Evolutionary conservation across 164 flowering plant species (phyloP).

Genomic region (Echeveria elegans): DNA sequence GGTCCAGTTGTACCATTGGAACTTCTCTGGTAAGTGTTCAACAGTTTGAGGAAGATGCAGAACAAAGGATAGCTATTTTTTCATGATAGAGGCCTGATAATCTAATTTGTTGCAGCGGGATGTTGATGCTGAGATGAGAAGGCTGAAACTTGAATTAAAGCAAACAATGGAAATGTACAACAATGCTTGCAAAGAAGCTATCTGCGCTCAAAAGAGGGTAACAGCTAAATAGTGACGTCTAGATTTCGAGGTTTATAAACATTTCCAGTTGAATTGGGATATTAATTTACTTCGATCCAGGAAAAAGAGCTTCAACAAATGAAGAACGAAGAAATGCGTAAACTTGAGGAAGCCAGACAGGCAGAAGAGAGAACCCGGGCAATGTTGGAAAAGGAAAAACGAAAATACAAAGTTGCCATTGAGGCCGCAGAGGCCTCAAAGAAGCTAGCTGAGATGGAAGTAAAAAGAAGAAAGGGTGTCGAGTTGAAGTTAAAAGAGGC

Average conservation of each 20-base stretch:
- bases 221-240: too few relatives aligned
- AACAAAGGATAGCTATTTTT: neutral
- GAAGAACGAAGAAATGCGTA: conserved; percentile 45
- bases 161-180: conserved; percentile 6
- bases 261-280: neutral
- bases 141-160: conserved; percentile 1
- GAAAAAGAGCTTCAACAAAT: conserved; percentile 45
- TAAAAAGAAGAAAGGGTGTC: conserved; percentile 37
- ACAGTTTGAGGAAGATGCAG: neutral
- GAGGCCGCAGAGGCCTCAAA: conserved; percentile 67
- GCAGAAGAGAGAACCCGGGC: conserved; percentile 55
- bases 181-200: conserved; percentile 9
- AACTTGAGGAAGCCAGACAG: conserved; percentile 39
- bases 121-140: conserved; percentile 2
- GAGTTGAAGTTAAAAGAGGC: conserved; percentile 50
- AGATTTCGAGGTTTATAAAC: neutral
- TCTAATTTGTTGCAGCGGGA: neutral
- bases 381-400: conserved; percentile 51
- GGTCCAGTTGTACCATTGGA: neutral
- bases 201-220: neutral
- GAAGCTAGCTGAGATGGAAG: conserved; percentile 58
- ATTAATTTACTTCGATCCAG: conserved; percentile 16
- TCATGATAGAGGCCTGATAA: neutral
- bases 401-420: conserved; percentile 50
- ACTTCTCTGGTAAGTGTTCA: neutral